Conservation (phyloP, 2,329 filamentous ascomycete species). For the Aspergillus sp. region DNA sequence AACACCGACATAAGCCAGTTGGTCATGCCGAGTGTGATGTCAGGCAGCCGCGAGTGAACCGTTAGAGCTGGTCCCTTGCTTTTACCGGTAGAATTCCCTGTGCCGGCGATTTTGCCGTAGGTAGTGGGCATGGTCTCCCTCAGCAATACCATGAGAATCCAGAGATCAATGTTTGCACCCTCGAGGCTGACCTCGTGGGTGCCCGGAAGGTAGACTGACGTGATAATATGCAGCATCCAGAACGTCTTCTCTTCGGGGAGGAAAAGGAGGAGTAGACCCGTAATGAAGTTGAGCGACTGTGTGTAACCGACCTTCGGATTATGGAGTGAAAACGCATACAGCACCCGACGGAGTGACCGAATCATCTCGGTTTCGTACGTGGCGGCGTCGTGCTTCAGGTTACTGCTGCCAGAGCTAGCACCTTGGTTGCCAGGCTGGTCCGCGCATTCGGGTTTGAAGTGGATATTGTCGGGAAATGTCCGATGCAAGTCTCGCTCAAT, state of each 20-base stretch:
- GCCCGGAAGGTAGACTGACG: constrained; percentile 74
- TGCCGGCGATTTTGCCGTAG: constrained; percentile 80
- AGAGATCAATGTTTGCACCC: constrained; percentile 86
- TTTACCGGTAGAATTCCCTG: constrained; percentile 35
- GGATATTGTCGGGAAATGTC: constrained; percentile 88
- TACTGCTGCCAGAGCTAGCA: constrained; percentile 25
- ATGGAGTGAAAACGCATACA: constrained; percentile 83
- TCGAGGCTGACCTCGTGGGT: constrained; percentile 87
- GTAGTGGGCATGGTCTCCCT: constrained; percentile 72
- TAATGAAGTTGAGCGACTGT: constrained; percentile 90
- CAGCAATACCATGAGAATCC: constrained; percentile 80
- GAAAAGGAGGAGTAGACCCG: constrained; percentile 80
- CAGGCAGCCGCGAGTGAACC: constrained; percentile 55
- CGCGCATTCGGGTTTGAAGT: constrained; percentile 61
- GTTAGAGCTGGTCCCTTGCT: constrained; percentile 34
- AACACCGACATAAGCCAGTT: constrained; percentile 98
- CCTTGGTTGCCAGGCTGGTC: constrained; percentile 8
- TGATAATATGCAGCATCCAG: constrained; percentile 88
- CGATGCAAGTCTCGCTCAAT: constrained; percentile 90
- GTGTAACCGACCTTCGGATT: constrained; percentile 91
- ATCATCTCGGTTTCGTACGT: constrained; percentile 67
- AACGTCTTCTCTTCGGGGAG: constrained; percentile 87
- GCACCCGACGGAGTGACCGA: constrained; percentile 68
- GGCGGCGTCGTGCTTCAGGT: constrained; percentile 23
- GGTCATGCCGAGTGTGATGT: constrained; percentile 84